Base-by-base conservation (phyloP, 148 eudicot genomes). In the Spergularia bocconei region DNA sequence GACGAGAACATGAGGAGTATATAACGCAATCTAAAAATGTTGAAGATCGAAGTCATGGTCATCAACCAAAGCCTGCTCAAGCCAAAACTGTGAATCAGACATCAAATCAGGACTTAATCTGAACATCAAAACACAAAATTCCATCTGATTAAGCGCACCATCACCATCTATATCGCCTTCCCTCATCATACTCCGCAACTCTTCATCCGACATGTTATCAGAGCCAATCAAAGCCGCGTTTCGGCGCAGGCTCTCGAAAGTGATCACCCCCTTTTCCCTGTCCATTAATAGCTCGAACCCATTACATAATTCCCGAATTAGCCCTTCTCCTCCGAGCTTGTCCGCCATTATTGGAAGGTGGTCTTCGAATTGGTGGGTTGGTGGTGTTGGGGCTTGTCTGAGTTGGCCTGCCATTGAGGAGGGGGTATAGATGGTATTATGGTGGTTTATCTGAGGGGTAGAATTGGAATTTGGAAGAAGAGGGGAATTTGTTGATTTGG, bases 121-220 rank as follows among this genome's bases (percentile, higher is more conserved):
- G 36, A 84, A 79, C 87, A 81, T 81, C 7, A 76, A 41, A 2
- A 81, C 77, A 53, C 80, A 81, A 72, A 81, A 81, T 64, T 81
- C 83, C 83, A 81, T 76, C 69, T 81, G 83, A 60, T 65, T 81
- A 17, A 84, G 69, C 2, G 78, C 80, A 4, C 79, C 83, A 70
- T 82, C 85, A 10, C 87, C 78, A 57, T 82, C 85, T 20, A 82
- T 13, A 72, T 82, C 85, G 15, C 87, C 87, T 78, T 82, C 87
- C 6, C 8, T 77, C 20, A 85, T 57, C 87, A 85, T 85, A 20
- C 79, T 75, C 17, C 16, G 39, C 1, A 82, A 44, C 36, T 85
- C 85, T 4, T 85, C 83, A 63, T 80, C 74, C 2, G 39, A 74
- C 79, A 85, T 25, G 14, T 63, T 74, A 1, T 80, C 51, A 67